These are phyloP conservation scores for Cyamopsis tetragonoloba DNA, from an alignment of 306 rosid species.

Conservation along the genomic window DNA sequence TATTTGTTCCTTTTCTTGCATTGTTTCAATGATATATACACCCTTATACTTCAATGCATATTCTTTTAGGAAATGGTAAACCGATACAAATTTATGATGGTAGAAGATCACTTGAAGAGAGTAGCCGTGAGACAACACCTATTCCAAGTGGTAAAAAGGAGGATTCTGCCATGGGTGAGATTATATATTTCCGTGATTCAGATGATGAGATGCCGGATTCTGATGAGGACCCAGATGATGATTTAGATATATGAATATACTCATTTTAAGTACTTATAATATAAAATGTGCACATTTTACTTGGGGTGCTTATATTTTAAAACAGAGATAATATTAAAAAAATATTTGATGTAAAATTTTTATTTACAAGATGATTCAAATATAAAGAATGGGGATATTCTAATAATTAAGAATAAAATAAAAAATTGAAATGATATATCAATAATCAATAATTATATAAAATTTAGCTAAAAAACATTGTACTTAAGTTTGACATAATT, in stretches of 20 bases:
- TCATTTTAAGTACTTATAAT: too few relatives aligned
- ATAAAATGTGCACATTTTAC: too few relatives aligned
- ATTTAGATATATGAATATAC: slow-evolving; percentile 62
- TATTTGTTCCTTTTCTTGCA: not conserved
- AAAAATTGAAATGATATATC: too few relatives aligned
- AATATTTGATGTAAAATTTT: too few relatives aligned
- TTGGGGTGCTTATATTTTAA: too few relatives aligned
- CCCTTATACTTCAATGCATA: not conserved
- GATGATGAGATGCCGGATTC: slow-evolving; percentile 97
- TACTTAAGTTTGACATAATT: too few relatives aligned
- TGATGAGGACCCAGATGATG: slow-evolving; percentile 95
- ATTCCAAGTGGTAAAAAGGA: slow-evolving; percentile 31
- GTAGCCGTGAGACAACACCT: slow-evolving; percentile 30
- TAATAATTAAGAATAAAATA: too few relatives aligned
- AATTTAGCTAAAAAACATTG: too few relatives aligned
- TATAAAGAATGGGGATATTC: too few relatives aligned
- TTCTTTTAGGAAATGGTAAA: slow-evolving; percentile 60
- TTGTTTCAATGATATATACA: not conserved
- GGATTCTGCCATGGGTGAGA: slow-evolving; percentile 64
- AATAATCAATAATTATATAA: too few relatives aligned
- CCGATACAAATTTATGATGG: slow-evolving; percentile 82
- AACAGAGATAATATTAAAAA: too few relatives aligned
- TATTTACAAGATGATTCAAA: too few relatives aligned
- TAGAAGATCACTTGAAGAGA: slow-evolving; percentile 52
- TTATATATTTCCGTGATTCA: slow-evolving; percentile 80